These are phyloP conservation scores for Pleurotus sapidus DNA, from an alignment of 768 basidiomycete species.

Conservation along the genomic window DNA sequence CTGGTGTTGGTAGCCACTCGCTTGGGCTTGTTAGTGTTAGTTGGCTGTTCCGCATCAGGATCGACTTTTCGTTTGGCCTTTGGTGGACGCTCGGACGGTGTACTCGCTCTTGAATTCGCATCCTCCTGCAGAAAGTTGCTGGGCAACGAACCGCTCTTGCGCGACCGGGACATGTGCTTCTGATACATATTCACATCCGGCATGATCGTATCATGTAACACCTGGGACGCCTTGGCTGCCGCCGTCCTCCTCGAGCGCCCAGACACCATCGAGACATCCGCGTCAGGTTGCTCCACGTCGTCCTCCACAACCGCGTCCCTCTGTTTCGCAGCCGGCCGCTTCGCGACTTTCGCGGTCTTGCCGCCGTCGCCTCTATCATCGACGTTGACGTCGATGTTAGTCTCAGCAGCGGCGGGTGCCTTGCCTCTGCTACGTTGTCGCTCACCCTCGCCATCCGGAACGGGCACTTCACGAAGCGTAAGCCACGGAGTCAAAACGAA, in stretches of 20 bases:
- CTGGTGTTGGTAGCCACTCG: neutral
- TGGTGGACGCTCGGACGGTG: neutral
- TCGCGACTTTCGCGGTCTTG: too few relatives aligned
- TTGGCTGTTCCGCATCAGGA: neutral
- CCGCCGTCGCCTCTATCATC: too few relatives aligned
- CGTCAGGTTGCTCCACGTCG: neutral
- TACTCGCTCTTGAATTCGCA: conserved; percentile 11
- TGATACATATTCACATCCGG: conserved; percentile 73
- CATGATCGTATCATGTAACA: conserved; percentile 67
- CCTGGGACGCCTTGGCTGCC: conserved; percentile 43
- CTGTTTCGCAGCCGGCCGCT: neutral
- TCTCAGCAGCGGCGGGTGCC: too few relatives aligned
- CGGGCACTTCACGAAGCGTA: neutral
- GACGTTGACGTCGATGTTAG: too few relatives aligned
- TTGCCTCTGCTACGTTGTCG: too few relatives aligned
- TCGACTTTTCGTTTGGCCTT: conserved; percentile 13
- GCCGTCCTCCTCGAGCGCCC: conserved; percentile 32
- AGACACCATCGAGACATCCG: neutral
- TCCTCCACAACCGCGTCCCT: conserved; percentile 3
- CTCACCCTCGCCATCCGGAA: neutral
- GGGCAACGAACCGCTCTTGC: conserved; percentile 29
- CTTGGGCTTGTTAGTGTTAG: neutral
- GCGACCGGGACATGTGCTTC: conserved; percentile 48
- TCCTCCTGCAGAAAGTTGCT: conserved; percentile 19
- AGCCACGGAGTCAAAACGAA: neutral